Conservation (phyloP, 2,329 filamentous ascomycete genomes). For the Lachnum nothofagi region DNA sequence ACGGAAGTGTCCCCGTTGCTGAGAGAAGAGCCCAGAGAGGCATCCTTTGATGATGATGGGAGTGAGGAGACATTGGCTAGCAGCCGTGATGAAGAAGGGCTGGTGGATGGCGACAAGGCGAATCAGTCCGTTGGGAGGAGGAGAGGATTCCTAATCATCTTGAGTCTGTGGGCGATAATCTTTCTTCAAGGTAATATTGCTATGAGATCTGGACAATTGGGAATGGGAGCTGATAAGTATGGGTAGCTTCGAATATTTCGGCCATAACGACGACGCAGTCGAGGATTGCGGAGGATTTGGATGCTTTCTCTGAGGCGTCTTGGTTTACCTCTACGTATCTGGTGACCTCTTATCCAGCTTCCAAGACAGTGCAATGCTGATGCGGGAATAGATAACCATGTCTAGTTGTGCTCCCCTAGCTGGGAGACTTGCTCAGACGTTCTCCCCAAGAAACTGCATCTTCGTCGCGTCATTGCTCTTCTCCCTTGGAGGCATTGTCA, state of each 20-base stretch:
- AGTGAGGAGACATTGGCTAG: constrained; percentile 16
- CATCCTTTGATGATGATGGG: constrained; percentile 9
- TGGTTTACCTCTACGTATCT: constrained; percentile 81
- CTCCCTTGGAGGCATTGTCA: constrained; percentile 58
- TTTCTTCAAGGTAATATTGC: constrained; percentile 52
- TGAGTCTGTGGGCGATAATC: constrained; percentile 52
- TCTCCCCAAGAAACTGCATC: constrained; percentile 63
- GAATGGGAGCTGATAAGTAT: constrained; percentile 3
- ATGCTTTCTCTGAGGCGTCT: constrained; percentile 66
- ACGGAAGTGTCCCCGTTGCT: constrained; percentile 23
- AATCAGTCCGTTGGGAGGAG: constrained; percentile 27
- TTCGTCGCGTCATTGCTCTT: constrained; percentile 56
- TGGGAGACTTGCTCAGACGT: constrained; percentile 69
- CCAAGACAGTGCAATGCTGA: background rate
- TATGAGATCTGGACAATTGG: background rate
- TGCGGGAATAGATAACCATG: constrained; percentile 44
- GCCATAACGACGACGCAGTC: constrained; percentile 79
- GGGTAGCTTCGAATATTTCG: constrained; percentile 59
- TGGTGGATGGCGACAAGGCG: constrained; percentile 21
- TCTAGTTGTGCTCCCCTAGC: constrained; percentile 61
- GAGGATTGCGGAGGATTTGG: constrained; percentile 66
- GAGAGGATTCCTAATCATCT: constrained; percentile 42
- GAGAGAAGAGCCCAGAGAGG: constrained; percentile 3
- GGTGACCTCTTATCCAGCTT: constrained; percentile 29
- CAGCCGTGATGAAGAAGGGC: constrained; percentile 22